phyloP scores from a whole-genome alignment of 148 eudicot genomes.

The Camellia sinensis region DNA sequence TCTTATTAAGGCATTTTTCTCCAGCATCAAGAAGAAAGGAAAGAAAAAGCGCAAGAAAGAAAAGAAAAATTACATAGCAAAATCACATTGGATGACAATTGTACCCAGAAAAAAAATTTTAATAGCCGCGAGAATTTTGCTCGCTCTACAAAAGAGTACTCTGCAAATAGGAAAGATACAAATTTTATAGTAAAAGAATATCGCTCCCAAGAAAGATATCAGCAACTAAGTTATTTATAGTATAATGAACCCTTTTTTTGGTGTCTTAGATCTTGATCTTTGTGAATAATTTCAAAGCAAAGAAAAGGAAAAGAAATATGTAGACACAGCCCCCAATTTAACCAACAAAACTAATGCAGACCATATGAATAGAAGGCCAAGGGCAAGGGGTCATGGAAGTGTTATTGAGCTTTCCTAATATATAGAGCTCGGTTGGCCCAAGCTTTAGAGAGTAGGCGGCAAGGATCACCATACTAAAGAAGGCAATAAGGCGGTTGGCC shows the following conservation, averaged over 20 bases:
- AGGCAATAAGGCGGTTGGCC: background rate
- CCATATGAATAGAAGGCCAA: too few species aligned
- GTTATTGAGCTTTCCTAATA: too few species aligned
- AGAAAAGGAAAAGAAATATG: too few species aligned
- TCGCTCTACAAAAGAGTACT: constrained; percentile 37
- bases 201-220: too few species aligned
- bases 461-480: background rate
- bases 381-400: too few species aligned
- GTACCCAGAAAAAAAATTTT: constrained; percentile 12
- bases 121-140: constrained; percentile 55
- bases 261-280: too few species aligned
- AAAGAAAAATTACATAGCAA: background rate
- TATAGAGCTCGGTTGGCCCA: too few species aligned
- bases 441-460: background rate
- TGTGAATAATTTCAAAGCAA: too few species aligned
- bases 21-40: background rate
- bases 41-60: background rate
- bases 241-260: background rate
- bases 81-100: background rate
- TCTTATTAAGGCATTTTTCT: background rate
- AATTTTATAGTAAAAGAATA: too few species aligned
- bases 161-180: too few species aligned
- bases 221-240: background rate
- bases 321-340: too few species aligned
- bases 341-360: too few species aligned